Base-by-base conservation (phyloP, 192 early-diverging fungal species). In the Podila verticillata region DNA sequence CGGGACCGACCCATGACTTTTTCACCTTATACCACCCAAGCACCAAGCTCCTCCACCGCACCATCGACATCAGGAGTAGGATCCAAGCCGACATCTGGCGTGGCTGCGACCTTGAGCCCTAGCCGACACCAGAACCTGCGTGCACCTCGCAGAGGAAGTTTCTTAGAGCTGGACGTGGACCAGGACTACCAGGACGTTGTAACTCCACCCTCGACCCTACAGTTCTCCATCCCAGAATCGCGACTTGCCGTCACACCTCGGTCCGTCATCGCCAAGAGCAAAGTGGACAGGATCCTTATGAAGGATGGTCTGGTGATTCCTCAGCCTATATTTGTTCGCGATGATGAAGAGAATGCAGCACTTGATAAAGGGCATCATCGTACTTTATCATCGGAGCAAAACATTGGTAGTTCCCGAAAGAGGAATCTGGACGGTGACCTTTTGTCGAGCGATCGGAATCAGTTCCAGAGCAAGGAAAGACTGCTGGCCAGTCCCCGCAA, bases 401-500 rank as follows among this genome's bases (percentile, higher is more conserved):
- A 48, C 12, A 70, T 79, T 26, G 69, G 69, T 39, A 69, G 75
- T 24, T 79, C 75, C 13, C 70, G 66, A 35, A 79, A 79, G 30
- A 36, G 75, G 15, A 71, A 58, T 20, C 31, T 68, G 0, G 69
- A 72, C 17, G 75, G 65, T 4, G 69, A 79, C 15, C 24, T 63
- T 19, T 15, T 67, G 20, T 68, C 66, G 20, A 32, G 32, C 8
- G 30, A 62, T 22, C n/a, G 22, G 13, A 34, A n/a, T n/a, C 31
- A 62, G 1, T n/a, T n/a, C 17, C 39, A 36, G 7, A 65, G 57
- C 31, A 70, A 62, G 35, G 75, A 79, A 31, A 47, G 69, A 20
- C 39, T 79, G 34, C 31, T 79, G 15, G 61, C 60, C 28, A 79
- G 75, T 48, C 75, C 75, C 12, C 75, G 75, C n/a, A 79, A 79